Percentiles rank a stretch among this genome's conserved stretches.
Conservation (phyloP, 2,329 filamentous ascomycete genomes). For the Aspergillus oerlinghausenensis region DNA sequence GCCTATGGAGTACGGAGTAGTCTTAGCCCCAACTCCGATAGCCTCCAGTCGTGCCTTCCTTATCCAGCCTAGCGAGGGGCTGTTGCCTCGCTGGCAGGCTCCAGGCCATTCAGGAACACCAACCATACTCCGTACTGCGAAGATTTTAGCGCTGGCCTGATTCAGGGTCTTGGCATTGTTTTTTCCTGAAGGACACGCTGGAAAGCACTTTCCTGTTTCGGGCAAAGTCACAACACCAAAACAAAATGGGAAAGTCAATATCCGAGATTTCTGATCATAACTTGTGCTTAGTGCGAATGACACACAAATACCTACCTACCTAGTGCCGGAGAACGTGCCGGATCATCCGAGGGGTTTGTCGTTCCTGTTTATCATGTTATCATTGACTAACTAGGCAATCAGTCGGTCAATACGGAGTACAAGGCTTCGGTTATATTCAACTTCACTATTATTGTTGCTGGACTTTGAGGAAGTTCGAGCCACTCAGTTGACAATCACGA, state of each 20-base stretch:
- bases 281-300: not conserved
- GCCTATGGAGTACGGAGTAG: not conserved
- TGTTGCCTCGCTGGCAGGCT: not conserved
- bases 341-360: not conserved
- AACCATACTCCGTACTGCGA: conserved; percentile 8
- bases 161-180: not conserved
- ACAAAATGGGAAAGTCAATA: not conserved
- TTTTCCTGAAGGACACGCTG: not conserved
- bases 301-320: not conserved
- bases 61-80: conserved; percentile 6
- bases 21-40: not conserved
- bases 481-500: not conserved
- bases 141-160: not conserved
- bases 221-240: not conserved
- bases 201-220: not conserved
- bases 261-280: not conserved
- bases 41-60: not conserved
- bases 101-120: conserved; percentile 14
- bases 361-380: not conserved
- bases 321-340: not conserved
- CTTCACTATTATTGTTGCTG: not conserved
- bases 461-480: not conserved
- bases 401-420: too few relatives aligned
- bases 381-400: too few relatives aligned
- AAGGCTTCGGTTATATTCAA: not conserved